Evolutionary conservation across 768 basidiomycete genomes (phyloP).

Genomic region (Amanita phalloides): DNA sequence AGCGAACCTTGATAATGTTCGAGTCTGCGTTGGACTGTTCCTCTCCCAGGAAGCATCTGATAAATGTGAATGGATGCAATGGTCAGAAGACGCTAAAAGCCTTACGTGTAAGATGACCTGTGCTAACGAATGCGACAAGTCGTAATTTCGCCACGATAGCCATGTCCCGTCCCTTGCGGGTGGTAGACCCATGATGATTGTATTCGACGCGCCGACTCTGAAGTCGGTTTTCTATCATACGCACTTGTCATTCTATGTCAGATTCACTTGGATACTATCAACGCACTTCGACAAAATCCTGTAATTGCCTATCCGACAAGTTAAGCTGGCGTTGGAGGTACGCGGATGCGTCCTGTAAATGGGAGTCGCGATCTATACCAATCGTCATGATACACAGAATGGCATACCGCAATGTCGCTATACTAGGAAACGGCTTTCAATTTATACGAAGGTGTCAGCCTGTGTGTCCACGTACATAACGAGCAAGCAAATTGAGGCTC

Average conservation of each 20-base stretch:
- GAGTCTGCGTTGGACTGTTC: conserved; percentile 15
- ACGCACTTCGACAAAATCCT: conserved; percentile 36
- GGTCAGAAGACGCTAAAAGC: neutral
- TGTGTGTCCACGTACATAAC: conserved; percentile 13
- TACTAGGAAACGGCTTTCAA: conserved; percentile 17
- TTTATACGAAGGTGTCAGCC: conserved; percentile 8
- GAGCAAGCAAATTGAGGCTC: conserved; percentile 18
- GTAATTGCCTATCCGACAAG: conserved; percentile 26
- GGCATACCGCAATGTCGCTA: conserved; percentile 25
- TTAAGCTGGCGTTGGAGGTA: conserved; percentile 32
- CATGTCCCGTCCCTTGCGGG: conserved; percentile 21
- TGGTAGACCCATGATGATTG: conserved; percentile 34
- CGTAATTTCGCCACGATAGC: conserved; percentile 29
- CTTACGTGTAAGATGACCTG: conserved; percentile 25
- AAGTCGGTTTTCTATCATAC: conserved; percentile 25
- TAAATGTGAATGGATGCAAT: neutral
- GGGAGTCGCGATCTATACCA: neutral
- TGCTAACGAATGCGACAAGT: conserved; percentile 29
- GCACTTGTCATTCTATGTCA: neutral
- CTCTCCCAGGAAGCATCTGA: conserved; percentile 33
- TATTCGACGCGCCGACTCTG: conserved; percentile 27
- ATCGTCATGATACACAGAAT: neutral
- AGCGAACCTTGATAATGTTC: conserved; percentile 10
- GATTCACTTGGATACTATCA: neutral
- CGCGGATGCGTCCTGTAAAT: conserved; percentile 27